Evolutionary conservation across 257 asterid genomes (phyloP).

Genomic region (Ehretia macrophylla): DNA sequence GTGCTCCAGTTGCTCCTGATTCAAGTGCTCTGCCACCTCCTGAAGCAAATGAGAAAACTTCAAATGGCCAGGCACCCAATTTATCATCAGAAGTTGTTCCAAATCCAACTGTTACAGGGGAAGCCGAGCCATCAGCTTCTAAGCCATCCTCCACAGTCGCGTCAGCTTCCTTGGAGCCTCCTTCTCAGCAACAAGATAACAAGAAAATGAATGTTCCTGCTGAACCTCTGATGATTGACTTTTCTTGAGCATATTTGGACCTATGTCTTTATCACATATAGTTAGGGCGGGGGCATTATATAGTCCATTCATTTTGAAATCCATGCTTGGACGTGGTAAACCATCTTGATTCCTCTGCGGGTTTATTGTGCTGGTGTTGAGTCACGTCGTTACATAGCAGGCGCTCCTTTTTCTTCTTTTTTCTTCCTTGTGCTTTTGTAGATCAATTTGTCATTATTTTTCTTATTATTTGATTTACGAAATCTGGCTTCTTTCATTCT

Average conservation of each 20-base stretch:
- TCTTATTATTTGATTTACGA: too few species aligned
- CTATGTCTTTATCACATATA: neutral
- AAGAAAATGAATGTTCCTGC: conserved; percentile 37
- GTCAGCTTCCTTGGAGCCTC: conserved; percentile 14
- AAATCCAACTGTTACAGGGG: conserved; percentile 30
- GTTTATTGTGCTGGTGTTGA: too few species aligned
- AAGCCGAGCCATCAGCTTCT: conserved; percentile 29
- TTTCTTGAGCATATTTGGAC: conserved; percentile 39
- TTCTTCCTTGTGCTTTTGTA: neutral
- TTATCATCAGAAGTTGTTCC: conserved; percentile 27
- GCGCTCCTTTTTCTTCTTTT: too few species aligned
- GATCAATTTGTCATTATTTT: neutral
- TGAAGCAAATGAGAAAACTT: conserved; percentile 21
- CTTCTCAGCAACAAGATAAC: conserved; percentile 30
- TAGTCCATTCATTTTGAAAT: too few species aligned
- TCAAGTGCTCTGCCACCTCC: conserved; percentile 10
- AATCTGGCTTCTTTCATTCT: neutral
- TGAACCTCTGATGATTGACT: conserved; percentile 67
- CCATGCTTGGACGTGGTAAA: too few species aligned
- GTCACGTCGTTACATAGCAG: too few species aligned
- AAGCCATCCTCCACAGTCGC: conserved; percentile 8
- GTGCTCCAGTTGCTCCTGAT: conserved; percentile 17
- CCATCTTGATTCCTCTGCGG: too few species aligned
- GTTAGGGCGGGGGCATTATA: too few species aligned
- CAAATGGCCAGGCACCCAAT: conserved; percentile 35